Base-by-base conservation (phyloP, 2,329 filamentous ascomycete species). In the Aspergillus ustus region DNA sequence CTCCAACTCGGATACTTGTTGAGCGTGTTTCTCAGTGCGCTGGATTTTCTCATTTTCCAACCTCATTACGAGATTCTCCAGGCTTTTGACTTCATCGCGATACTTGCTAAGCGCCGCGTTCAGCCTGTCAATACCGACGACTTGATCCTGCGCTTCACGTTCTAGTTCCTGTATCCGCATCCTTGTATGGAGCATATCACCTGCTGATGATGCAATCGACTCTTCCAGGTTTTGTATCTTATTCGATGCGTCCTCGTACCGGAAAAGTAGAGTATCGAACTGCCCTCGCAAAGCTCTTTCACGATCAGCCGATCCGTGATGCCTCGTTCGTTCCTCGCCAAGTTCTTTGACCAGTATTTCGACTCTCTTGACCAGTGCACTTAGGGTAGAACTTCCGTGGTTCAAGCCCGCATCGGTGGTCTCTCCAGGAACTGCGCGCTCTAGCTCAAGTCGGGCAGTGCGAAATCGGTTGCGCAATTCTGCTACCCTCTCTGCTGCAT, bases 171-270 rank as follows among this genome's bases (percentile, higher is more conserved):
- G 78, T 65, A 78, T 74, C 50, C 74, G 71, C 70, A 80, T 79
- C 48, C 79, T 71, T n/a, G 75, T 73, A 49, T 80, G 75, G 5
- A 81, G 70, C 73, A 82, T 78, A 57, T 82, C 79, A 22, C 77
- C 72, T 5, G 78, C 75, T n/a, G 79, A 77, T n/a, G 74, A 73
- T 40, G 78, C 74, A 37, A 78, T 73, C 0, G 72, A 70, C 11
- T 75, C 70, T 63, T 81, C 78, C 6, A 82, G 67, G 11, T 72
- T 72, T 13, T 67, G 66, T 48, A 78, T 73, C 55, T 77, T 77
- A 28, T 70, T 72, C 29, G 70, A 72, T 6, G 76, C 73, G 19
- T 72, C 70, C 54, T 81, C 76, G 34, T 77, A 73, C 20, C 76
- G 73, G 37, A 71, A 59, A 20, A 81, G 64, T n/a, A 78, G 69